Evolutionary conservation across 2,329 filamentous ascomycete species (phyloP).

Genomic region (Colletotrichum sp.): DNA sequence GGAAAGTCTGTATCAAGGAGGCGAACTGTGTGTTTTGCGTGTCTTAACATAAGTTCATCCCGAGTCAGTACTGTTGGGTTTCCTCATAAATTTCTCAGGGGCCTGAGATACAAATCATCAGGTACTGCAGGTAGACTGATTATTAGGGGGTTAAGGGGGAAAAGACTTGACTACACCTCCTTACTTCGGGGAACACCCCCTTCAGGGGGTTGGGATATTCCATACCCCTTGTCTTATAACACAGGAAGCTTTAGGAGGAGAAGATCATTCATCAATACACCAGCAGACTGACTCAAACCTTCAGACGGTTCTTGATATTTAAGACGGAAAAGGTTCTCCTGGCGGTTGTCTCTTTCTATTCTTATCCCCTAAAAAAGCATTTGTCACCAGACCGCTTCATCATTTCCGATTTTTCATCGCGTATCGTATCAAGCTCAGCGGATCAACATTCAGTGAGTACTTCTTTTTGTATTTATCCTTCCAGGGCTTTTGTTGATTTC

Average conservation of each 20-base stretch:
- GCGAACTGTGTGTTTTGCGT: background rate
- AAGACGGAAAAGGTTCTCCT: too few species aligned
- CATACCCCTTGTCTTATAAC: background rate
- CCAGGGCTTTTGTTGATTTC: too few species aligned
- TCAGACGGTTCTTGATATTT: too few species aligned
- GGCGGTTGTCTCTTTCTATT: too few species aligned
- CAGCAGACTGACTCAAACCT: too few species aligned
- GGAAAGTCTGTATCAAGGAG: background rate
- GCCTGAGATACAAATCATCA: background rate
- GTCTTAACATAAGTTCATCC: background rate
- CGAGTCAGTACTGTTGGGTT: background rate
- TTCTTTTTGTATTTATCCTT: too few species aligned
- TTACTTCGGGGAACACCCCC: background rate
- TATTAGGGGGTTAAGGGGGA: background rate
- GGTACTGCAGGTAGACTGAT: background rate
- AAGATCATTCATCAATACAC: too few species aligned
- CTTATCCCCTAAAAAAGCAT: background rate
- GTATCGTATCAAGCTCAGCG: too few species aligned
- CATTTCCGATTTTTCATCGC: background rate
- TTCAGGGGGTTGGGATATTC: background rate
- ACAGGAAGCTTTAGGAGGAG: too few species aligned
- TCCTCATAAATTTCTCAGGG: accelerated
- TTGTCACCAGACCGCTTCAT: background rate
- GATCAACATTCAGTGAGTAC: background rate
- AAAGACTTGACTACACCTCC: background rate